Base-by-base conservation (phyloP, 2,329 filamentous ascomycete genomes). In the Botryotinia convoluta region DNA sequence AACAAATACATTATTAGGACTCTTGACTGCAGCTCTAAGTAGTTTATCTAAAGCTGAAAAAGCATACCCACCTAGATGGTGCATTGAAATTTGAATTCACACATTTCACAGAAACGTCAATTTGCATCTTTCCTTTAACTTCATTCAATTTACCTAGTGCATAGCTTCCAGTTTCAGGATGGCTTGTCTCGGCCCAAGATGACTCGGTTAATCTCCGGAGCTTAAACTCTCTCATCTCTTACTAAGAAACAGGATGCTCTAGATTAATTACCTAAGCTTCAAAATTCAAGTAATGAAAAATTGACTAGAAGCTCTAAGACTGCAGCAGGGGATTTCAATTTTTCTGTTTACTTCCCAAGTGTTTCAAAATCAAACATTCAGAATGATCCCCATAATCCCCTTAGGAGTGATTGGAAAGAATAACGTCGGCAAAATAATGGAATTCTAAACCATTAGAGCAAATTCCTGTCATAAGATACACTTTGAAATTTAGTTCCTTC, bases 51-150 rank as follows among this genome's bases (percentile, higher is more conserved):
- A 51, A 51, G 26, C 48, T 14, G 48, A n/a, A 5, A n/a, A n/a
- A 1, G 48, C 1, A n/a, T 51, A 14, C 2, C 7, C 10, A 51
- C 22, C 10, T 10, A 22, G 1, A 9, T n/a, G 12, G 1, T n/a
- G 26, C 10, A n/a, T 10, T 12, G 4, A 4, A 51, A 51, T 12
- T 12, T n/a, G 26, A 6, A 51, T 14, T n/a, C 48, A 51, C 10
- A 51, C 4, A 14, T n/a, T 5, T 14, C 26, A n/a, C 48, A 51
- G 10, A 51, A n/a, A 8, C 7, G 3, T 26, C 22, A 48, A 26
- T 9, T 26, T 20, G 20, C 20, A 26, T 48, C 45, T 26, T 22
- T 48, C 3, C 45, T 51, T n/a, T 6, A n/a, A 51, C 9, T 51
- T 14, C 4, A 51, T 51, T 51, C 10, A 51, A 5, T 51, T 14